These are phyloP conservation scores for Tephrocybe sp. DNA, from an alignment of 768 basidiomycete species.

Conservation along the genomic window DNA sequence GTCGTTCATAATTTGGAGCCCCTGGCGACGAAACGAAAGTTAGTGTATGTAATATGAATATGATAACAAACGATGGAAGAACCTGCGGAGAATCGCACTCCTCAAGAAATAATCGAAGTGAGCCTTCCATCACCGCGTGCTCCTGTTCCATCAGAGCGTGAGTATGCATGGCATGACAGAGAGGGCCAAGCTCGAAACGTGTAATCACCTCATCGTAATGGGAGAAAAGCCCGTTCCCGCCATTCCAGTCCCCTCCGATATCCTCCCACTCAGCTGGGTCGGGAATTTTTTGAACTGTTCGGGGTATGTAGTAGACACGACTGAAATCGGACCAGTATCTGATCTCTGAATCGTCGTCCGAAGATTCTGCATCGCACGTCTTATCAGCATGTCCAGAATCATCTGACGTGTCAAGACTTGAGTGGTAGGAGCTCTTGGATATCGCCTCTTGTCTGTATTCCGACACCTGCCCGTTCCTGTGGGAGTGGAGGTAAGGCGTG, in stretches of 20 bases:
- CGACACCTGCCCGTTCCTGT: conserved; percentile 45
- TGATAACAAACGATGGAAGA: neutral
- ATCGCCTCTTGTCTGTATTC: conserved; percentile 56
- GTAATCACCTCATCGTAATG: conserved; percentile 52
- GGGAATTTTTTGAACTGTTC: conserved; percentile 63
- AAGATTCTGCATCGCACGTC: conserved; percentile 6
- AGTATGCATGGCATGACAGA: no score
- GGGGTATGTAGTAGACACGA: conserved; percentile 63
- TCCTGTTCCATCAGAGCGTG: no score
- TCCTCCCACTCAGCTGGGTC: conserved; percentile 57
- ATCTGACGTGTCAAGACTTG: conserved; percentile 31
- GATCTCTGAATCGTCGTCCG: conserved; percentile 33
- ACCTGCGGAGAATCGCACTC: conserved; percentile 79
- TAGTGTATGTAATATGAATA: neutral
- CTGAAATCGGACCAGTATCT: conserved; percentile 73
- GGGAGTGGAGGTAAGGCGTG: neutral
- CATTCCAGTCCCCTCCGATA: conserved; percentile 54
- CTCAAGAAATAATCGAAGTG: conserved; percentile 67
- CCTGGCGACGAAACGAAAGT: conserved; percentile 46
- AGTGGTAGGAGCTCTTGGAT: conserved; percentile 55
- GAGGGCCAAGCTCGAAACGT: neutral
- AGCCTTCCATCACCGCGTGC: conserved; percentile 65
- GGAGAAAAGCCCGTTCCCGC: conserved; percentile 50
- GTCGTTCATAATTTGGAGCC: conserved; percentile 68
- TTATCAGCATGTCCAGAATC: conserved; percentile 5